Evolutionary conservation across 148 eudicot genomes (phyloP).

Genomic region (Dysphania ambrosioides): DNA sequence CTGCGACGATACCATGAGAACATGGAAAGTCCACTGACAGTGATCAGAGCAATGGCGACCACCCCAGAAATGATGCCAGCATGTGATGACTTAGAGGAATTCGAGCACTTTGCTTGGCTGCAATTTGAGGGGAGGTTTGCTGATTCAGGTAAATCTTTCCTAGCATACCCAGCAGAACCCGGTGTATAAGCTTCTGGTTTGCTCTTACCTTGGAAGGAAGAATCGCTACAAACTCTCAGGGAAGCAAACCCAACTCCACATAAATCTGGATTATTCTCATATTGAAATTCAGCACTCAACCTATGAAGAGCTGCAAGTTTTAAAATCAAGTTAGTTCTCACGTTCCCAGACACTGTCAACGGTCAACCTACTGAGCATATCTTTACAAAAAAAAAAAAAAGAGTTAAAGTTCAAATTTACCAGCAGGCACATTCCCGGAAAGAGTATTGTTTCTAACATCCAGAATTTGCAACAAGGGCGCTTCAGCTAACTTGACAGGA

Average conservation of each 20-base stretch:
- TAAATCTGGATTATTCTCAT: constrained; percentile 58
- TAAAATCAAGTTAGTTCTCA: constrained; percentile 19
- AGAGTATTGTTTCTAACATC: constrained; percentile 71
- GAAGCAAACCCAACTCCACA: constrained; percentile 69
- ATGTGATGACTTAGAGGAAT: constrained; percentile 30
- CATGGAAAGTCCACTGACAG: constrained; percentile 46
- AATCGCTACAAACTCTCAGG: constrained; percentile 48
- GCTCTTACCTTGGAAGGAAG: constrained; percentile 28
- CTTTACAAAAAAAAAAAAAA: not conserved
- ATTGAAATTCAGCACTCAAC: constrained; percentile 60
- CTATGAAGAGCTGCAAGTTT: constrained; percentile 55
- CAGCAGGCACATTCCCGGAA: constrained; percentile 82
- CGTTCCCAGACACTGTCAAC: constrained; percentile 3
- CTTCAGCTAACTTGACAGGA: constrained; percentile 63
- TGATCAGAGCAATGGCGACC: constrained; percentile 33
- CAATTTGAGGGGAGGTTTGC: constrained; percentile 49
- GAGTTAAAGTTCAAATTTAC: constrained; percentile 33
- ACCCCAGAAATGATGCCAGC: constrained; percentile 46
- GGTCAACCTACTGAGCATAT: not conserved
- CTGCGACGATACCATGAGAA: constrained; percentile 62
- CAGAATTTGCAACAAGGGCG: constrained; percentile 53
- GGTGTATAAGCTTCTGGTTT: constrained; percentile 66
- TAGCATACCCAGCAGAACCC: constrained; percentile 37
- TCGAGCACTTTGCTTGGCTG: constrained; percentile 32
- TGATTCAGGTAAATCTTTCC: constrained; percentile 63